A percentile compares a stretch with the other conserved stretches of the same genome.
Conservation (phyloP, 805 yeast genomes). For the Myxozyma sirexii region DNA sequence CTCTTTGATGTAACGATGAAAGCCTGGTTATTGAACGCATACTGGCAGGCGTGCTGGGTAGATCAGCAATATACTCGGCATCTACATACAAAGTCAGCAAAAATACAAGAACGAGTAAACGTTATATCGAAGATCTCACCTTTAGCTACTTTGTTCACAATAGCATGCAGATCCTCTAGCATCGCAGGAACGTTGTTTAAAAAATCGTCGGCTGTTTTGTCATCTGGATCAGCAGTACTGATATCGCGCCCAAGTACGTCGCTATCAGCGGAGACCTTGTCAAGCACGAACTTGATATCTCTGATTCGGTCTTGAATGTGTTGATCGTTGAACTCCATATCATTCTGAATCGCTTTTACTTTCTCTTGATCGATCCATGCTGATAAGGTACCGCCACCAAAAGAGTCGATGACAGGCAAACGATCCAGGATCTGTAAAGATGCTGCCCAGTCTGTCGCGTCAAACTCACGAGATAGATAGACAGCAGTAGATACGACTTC, state of each 20-base stretch:
- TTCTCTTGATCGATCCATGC: slow-evolving; percentile 33
- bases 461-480: slow-evolving; percentile 34
- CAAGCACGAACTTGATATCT: slow-evolving; percentile 33
- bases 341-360: slow-evolving; percentile 15
- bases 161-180: slow-evolving; percentile 37
- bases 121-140: neutral
- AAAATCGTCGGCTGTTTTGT: slow-evolving; percentile 5
- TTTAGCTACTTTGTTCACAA: slow-evolving; percentile 35
- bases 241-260: slow-evolving; percentile 21
- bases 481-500: slow-evolving; percentile 35
- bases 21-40: slow-evolving; percentile 33
- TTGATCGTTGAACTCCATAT: slow-evolving; percentile 24
- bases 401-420: slow-evolving; percentile 19
- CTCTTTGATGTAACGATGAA: slow-evolving; percentile 38
- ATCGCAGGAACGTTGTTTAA: slow-evolving; percentile 27
- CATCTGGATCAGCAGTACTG: slow-evolving; percentile 21
- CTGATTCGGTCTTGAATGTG: slow-evolving; percentile 32
- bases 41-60: slow-evolving; percentile 31
- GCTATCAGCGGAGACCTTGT: slow-evolving; percentile 30
- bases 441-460: slow-evolving; percentile 29
- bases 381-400: slow-evolving; percentile 32
- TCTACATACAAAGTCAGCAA: slow-evolving; percentile 20
- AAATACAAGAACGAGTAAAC: neutral
- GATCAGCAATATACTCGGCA: slow-evolving; percentile 35
- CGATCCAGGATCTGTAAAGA: slow-evolving; percentile 19